Evolutionary conservation across 768 basidiomycete genomes (phyloP).

Genomic region (Tylopilus sp.): DNA sequence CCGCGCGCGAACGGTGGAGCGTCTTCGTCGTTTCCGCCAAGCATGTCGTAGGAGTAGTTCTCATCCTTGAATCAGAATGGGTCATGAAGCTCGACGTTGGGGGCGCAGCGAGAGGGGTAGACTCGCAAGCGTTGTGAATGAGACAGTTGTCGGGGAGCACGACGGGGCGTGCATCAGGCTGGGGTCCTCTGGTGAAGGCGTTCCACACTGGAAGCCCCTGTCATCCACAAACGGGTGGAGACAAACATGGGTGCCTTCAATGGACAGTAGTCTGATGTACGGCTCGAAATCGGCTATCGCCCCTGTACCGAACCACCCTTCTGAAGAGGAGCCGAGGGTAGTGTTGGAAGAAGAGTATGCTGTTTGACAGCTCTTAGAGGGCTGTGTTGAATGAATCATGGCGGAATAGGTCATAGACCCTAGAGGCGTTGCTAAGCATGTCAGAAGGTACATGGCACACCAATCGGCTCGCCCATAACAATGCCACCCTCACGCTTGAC

Average conservation of each 20-base stretch:
- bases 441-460: slow-evolving; percentile 20
- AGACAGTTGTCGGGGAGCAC: neutral
- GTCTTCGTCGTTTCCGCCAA: slow-evolving; percentile 28
- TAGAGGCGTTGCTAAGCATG: slow-evolving; percentile 22
- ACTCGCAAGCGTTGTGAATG: slow-evolving; percentile 54
- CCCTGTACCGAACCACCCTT: neutral
- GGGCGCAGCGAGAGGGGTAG: slow-evolving; percentile 35
- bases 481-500: neutral
- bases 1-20: slow-evolving; percentile 44
- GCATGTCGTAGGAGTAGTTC: slow-evolving; percentile 55
- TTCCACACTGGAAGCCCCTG: slow-evolving; percentile 37
- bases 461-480: slow-evolving; percentile 17
- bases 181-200: slow-evolving; percentile 39
- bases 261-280: neutral
- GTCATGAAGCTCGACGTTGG: slow-evolving; percentile 39
- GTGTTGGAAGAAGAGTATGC: neutral
- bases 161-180: neutral
- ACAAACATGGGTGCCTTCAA: neutral
- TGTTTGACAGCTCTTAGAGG: neutral
- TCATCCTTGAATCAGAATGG: slow-evolving; percentile 58
- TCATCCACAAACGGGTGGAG: neutral
- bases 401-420: slow-evolving; percentile 17
- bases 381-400: slow-evolving; percentile 1
- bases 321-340: neutral
- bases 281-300: neutral